Percentiles rank a stretch among this genome's conserved stretches.
Evolutionary conservation across 176 grass and related monocot species (phyloP).

Genomic region (Oryza brachyantha): DNA sequence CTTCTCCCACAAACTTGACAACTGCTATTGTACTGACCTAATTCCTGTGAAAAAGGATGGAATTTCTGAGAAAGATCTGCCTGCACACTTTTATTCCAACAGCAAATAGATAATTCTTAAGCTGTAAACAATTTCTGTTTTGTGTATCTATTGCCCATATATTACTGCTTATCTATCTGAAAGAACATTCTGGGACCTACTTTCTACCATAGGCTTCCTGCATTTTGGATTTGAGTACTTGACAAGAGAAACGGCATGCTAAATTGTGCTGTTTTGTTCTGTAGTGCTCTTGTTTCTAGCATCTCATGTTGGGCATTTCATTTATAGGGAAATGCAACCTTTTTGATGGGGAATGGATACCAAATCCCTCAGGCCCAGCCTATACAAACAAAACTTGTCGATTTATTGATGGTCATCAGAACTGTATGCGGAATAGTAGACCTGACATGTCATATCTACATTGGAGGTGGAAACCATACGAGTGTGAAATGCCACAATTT

Average conservation of each 20-base stretch:
- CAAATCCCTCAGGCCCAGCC: constrained; percentile 58
- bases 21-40: neutral
- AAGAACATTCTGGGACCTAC: neutral
- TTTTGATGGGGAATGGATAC: constrained; percentile 67
- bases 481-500: constrained; percentile 57
- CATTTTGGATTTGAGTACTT: constrained; percentile 8
- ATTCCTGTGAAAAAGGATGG: neutral
- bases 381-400: constrained; percentile 78
- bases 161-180: neutral
- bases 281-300: constrained; percentile 23
- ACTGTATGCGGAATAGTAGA: constrained; percentile 75
- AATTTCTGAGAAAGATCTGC: neutral
- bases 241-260: neutral
- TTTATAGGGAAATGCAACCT: constrained; percentile 48
- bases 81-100: neutral
- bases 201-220: neutral
- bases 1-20: neutral
- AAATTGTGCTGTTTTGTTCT: neutral
- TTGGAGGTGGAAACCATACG: constrained; percentile 81
- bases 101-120: neutral
- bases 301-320: constrained; percentile 13
- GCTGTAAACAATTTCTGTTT: neutral
- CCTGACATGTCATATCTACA: constrained; percentile 59
- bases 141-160: neutral
- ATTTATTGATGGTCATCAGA: constrained; percentile 76